A percentile compares a stretch with the other conserved stretches of the same genome.
Conservation (phyloP, 1,284 basidiomycete genomes). For the Vanrija sp. region DNA sequence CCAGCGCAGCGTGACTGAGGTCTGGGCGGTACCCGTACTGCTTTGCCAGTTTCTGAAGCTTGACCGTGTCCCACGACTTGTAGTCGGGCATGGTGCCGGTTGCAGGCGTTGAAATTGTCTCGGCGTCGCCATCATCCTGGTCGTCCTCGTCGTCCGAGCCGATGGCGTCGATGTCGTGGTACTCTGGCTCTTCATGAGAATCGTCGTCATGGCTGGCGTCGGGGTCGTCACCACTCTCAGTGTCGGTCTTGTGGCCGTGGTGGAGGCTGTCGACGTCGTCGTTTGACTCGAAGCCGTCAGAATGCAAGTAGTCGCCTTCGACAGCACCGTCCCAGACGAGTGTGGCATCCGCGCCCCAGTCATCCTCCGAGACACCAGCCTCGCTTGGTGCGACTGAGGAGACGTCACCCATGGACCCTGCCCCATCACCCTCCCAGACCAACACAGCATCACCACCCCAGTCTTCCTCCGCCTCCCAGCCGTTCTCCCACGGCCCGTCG, state of each 20-base stretch:
- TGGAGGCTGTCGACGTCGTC: background rate
- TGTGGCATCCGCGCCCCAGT: slow-evolving; percentile 1
- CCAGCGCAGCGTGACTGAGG: slow-evolving; percentile 25
- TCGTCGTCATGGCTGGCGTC: slow-evolving; percentile 4
- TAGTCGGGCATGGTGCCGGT: slow-evolving; percentile 42
- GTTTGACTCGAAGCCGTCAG: background rate
- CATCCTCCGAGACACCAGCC: background rate
- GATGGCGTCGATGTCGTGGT: slow-evolving; percentile 3
- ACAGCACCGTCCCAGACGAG: slow-evolving; percentile 9
- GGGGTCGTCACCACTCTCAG: background rate
- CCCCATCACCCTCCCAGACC: slow-evolving; percentile 12
- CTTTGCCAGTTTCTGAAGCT: slow-evolving; percentile 23
- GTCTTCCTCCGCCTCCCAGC: background rate
- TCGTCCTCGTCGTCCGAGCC: slow-evolving; percentile 9
- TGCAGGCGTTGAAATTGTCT: slow-evolving; percentile 1
- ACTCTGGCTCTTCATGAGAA: background rate
- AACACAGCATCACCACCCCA: slow-evolving; percentile 27
- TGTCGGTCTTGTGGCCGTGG: too few species aligned
- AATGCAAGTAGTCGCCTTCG: slow-evolving; percentile 4
- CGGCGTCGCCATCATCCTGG: slow-evolving; percentile 2
- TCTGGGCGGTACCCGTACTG: slow-evolving; percentile 36
- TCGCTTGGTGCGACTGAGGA: background rate
- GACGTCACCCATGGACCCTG: background rate
- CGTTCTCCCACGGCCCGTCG: background rate
- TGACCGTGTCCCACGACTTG: slow-evolving; percentile 26